A percentile compares a stretch with the other conserved stretches of the same genome.
phyloP scores from a whole-genome alignment of 2,329 filamentous ascomycete genomes.

The Aspergillus tubingensis region DNA sequence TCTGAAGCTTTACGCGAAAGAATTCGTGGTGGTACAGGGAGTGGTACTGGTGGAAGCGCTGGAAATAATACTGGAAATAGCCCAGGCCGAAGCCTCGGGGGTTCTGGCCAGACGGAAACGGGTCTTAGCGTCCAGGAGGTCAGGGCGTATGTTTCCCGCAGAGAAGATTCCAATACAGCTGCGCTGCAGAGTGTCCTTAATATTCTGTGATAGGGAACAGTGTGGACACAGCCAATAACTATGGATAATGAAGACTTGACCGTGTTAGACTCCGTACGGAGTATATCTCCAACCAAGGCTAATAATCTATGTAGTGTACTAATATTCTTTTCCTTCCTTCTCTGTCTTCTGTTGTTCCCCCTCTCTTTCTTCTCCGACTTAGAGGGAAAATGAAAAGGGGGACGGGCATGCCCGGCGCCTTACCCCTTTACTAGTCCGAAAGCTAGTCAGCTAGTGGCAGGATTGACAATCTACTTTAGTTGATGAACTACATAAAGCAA shows the following conservation, averaged over 20 bases:
- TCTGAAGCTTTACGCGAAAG: slow-evolving; percentile 74
- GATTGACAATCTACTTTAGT: no score
- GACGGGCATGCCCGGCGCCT: no score
- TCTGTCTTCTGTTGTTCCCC: no score
- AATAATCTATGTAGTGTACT: no score
- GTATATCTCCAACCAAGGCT: no score
- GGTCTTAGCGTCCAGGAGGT: slow-evolving; percentile 54
- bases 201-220: slow-evolving; percentile 50
- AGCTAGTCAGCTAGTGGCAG: no score
- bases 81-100: slow-evolving; percentile 42
- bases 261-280: no score
- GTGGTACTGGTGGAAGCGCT: slow-evolving; percentile 40
- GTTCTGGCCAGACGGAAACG: slow-evolving; percentile 57
- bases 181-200: slow-evolving; percentile 83
- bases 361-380: no score
- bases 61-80: slow-evolving; percentile 47
- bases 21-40: slow-evolving; percentile 59
- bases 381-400: no score
- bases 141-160: slow-evolving; percentile 77
- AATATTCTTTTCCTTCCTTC: no score
- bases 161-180: slow-evolving; percentile 78
- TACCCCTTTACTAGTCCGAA: no score
- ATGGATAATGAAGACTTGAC: background rate
- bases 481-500: no score
- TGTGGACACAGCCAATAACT: background rate